Base-by-base conservation (phyloP, 306 rosid genomes). In the Myrica gale region DNA sequence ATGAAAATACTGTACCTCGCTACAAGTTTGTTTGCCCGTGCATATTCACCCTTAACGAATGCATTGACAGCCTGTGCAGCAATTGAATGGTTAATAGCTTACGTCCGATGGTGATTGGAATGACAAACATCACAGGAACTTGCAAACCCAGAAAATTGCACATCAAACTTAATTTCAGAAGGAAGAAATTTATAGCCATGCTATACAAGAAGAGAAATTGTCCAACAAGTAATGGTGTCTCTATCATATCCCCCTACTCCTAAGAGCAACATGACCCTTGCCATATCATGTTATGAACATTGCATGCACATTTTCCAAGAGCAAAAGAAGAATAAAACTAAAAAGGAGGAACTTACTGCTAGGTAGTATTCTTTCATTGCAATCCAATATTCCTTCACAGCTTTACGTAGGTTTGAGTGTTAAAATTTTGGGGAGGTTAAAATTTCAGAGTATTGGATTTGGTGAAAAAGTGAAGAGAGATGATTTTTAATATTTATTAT, bases 361-460 rank as follows among this genome's bases (percentile, higher is more conserved):
- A 66, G 53, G 76, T 84, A 74, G 80, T 84, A 84, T 61, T 77
- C 82, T 73, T 77, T 84, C 85, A 81, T 84, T 46, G 80, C 78
- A 50, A n/a, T 51, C 85, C 87, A 78, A 72, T 81, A 19, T 71
- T 84, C 87, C 80, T 55, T 84, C 56, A 78, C 82, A 43, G 82
- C 74, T 70, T 26, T 66, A 19, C 82, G 85, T 43, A 81, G 80
- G 46, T n/a, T n/a, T n/a, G n/a, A n/a, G n/a, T n/a, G n/a, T n/a
- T n/a, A n/a, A n/a, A n/a, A n/a, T n/a, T n/a, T n/a, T n/a, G n/a
- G n/a, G n/a, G n/a, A n/a, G n/a, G n/a, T n/a, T n/a, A n/a, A n/a
- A n/a, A n/a, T n/a, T n/a, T n/a, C n/a, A n/a, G n/a, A n/a, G n/a
- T n/a, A n/a, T n/a, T n/a, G n/a, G n/a, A n/a, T n/a, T n/a, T n/a